Conservation (phyloP, 1,139 yeast species). For the Zygosaccharomyces sapae region DNA sequence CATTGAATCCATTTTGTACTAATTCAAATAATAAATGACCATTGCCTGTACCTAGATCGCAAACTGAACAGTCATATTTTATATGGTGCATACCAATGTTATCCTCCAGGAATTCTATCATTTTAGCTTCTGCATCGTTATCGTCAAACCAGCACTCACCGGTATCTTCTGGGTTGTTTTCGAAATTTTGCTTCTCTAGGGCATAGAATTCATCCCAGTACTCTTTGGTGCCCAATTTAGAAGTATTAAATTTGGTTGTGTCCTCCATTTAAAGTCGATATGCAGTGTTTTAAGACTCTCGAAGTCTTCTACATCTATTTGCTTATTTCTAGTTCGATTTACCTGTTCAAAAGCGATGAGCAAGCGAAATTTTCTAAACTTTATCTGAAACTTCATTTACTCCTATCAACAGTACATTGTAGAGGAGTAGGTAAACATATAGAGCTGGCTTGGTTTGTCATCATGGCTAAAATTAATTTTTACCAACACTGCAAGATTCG, state of each 20-base stretch:
- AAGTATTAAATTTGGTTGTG: conserved; percentile 54
- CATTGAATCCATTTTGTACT: conserved; percentile 53
- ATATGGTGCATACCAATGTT: conserved; percentile 37
- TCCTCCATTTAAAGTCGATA: conserved; percentile 42
- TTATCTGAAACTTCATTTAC: background rate
- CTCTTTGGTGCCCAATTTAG: conserved; percentile 73
- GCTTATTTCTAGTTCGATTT: background rate
- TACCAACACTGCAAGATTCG: conserved; percentile 34
- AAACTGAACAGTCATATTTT: conserved; percentile 40
- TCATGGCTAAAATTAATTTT: conserved; percentile 28
- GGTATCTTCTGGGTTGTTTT: conserved; percentile 69
- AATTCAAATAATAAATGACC: conserved; percentile 80
- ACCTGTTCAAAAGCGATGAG: conserved; percentile 1
- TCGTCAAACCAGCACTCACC: conserved; percentile 98
- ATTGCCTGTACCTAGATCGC: conserved; percentile 94
- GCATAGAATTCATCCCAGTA: conserved; percentile 90
- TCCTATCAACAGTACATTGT: background rate
- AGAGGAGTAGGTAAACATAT: too few relatives aligned
- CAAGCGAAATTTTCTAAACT: conserved; percentile 5
- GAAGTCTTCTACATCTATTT: background rate
- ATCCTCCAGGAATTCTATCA: conserved; percentile 60
- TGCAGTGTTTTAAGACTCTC: background rate
- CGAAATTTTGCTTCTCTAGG: conserved; percentile 65
- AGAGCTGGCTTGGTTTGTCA: too few relatives aligned
- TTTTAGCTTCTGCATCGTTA: conserved; percentile 79